These are phyloP conservation scores for Nakazawaea wyomingensis DNA, from an alignment of 805 yeast species.

Conservation along the genomic window DNA sequence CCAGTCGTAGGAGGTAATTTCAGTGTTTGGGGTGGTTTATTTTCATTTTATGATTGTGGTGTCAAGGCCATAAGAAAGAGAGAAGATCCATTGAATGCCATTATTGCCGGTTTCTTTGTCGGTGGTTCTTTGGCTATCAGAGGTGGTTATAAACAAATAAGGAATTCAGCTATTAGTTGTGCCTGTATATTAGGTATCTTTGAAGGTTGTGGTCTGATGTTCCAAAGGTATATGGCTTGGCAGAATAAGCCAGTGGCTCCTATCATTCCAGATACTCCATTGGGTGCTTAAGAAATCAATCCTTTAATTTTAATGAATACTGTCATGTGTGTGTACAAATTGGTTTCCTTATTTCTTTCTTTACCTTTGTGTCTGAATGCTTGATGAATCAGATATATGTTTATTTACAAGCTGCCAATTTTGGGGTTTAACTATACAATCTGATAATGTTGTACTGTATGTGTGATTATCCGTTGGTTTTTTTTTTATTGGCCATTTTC, in stretches of 20 bases:
- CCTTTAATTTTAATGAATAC: background rate
- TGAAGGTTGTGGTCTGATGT: slow-evolving; percentile 97
- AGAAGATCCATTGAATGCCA: slow-evolving; percentile 98
- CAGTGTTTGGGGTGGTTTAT: slow-evolving; percentile 99
- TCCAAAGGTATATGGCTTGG: slow-evolving; percentile 85
- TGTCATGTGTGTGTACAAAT: background rate
- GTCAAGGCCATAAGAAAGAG: slow-evolving; percentile 94
- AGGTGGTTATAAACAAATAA: slow-evolving; percentile 97
- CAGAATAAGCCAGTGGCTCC: slow-evolving; percentile 69
- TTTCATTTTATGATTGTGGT: slow-evolving; percentile 91
- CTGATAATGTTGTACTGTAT: too few relatives aligned
- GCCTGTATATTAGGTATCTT: slow-evolving; percentile 94
- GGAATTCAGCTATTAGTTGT: slow-evolving; percentile 96
- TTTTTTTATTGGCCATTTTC: too few relatives aligned
- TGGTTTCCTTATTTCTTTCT: background rate
- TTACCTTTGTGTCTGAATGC: background rate
- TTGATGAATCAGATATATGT: too few relatives aligned
- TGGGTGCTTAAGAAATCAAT: slow-evolving; percentile 24
- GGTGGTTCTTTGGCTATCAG: slow-evolving; percentile 98
- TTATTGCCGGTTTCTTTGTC: slow-evolving; percentile 94
- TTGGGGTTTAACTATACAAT: too few relatives aligned
- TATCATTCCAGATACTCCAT: slow-evolving; percentile 45
- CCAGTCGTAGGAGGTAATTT: slow-evolving; percentile 99
- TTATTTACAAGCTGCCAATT: too few relatives aligned
- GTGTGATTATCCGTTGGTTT: too few relatives aligned